A percentile compares a stretch with the other conserved stretches of the same genome.
phyloP scores from a whole-genome alignment of 1,284 basidiomycete genomes.

The Pseudozyma sp. region DNA sequence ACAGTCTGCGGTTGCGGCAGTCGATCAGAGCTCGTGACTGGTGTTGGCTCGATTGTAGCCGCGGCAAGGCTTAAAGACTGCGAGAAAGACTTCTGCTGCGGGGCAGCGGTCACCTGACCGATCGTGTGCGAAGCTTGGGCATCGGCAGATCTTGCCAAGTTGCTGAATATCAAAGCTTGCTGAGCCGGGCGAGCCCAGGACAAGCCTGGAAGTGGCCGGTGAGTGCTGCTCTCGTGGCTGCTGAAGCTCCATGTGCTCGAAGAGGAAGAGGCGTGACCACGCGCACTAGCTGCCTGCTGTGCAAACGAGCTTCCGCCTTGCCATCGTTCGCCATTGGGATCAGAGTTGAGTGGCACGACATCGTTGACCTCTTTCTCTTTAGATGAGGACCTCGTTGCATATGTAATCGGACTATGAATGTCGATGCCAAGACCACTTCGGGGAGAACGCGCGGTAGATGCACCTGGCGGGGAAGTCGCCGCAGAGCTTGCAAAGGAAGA shows the following conservation, averaged over 20 bases:
- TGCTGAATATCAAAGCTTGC: no score
- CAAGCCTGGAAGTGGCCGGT: not conserved
- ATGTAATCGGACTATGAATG: conserved; percentile 9
- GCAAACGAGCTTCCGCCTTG: conserved; percentile 13
- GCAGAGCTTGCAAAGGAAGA: not conserved
- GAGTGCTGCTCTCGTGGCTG: conserved; percentile 27
- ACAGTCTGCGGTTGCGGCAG: not conserved
- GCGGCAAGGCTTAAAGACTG: not conserved
- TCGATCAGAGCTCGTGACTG: no score
- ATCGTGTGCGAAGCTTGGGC: not conserved
- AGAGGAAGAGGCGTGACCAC: not conserved
- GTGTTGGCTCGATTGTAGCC: not conserved
- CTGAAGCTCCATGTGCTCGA: conserved; percentile 16
- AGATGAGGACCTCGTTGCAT: not conserved
- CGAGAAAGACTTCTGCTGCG: not conserved
- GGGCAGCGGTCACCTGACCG: not conserved
- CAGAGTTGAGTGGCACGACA: conserved; percentile 47
- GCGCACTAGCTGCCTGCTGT: not conserved
- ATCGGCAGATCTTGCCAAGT: no score
- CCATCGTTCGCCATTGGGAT: conserved; percentile 59
- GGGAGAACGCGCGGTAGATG: not conserved
- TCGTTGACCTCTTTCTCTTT: not conserved
- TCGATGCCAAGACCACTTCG: conserved; percentile 23
- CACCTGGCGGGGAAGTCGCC: not conserved
- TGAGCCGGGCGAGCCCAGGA: not conserved